Percentiles rank a stretch among this genome's conserved stretches.
Conservation (phyloP, 139 green algal species). For the Coelastrella sp. region DNA sequence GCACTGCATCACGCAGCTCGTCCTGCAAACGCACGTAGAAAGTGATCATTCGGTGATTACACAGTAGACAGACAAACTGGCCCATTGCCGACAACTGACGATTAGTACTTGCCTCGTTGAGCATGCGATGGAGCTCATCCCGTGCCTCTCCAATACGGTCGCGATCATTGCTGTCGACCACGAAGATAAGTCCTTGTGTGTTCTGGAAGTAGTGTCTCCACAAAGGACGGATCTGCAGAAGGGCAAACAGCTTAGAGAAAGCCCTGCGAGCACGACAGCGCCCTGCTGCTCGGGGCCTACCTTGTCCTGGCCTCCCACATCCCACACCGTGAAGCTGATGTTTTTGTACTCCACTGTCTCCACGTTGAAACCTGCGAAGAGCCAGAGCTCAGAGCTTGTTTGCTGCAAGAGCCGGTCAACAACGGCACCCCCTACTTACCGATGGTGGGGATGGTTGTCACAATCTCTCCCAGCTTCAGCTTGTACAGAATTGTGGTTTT, state of each 20-base stretch:
- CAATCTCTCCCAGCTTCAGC: slow-evolving; percentile 98
- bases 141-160: slow-evolving; percentile 95
- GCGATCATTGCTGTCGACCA: slow-evolving; percentile 98
- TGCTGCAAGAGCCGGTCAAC: slow-evolving; percentile 5
- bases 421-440: slow-evolving; percentile 66
- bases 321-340: slow-evolving; percentile 97
- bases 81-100: no score
- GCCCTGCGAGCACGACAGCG: slow-evolving; percentile 4
- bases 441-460: slow-evolving; percentile 99
- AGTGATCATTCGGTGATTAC: background rate
- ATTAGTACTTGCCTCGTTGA: slow-evolving; percentile 87
- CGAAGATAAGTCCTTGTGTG: slow-evolving; percentile 99
- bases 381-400: background rate
- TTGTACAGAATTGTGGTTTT: slow-evolving; percentile 99
- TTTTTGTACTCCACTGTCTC: slow-evolving; percentile 99
- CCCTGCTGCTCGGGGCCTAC: slow-evolving; percentile 55
- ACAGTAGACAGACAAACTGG: background rate
- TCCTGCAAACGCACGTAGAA: slow-evolving; percentile 72
- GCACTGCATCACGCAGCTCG: slow-evolving; percentile 96
- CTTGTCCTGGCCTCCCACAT: slow-evolving; percentile 97
- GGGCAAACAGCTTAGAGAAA: background rate
- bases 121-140: slow-evolving; percentile 99
- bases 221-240: slow-evolving; percentile 61
- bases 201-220: slow-evolving; percentile 99
- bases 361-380: slow-evolving; percentile 94